Evolutionary conservation across 2,329 filamentous ascomycete species (phyloP), one percentile per base, ranked within the genome.

Genomic region (Xylariaceae sp.): DNA sequence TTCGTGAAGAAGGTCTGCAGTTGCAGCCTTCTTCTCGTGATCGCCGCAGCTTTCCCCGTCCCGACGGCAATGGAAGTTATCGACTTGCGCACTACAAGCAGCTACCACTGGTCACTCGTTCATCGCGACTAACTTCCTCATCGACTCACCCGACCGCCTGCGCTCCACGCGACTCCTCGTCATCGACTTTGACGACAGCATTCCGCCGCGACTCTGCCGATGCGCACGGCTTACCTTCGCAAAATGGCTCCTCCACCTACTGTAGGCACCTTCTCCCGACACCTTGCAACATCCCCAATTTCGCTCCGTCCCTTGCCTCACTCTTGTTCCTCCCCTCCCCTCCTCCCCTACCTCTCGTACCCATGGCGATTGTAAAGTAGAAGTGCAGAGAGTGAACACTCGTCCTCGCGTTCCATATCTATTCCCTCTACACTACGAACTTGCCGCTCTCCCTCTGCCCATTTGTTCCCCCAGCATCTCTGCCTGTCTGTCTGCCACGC

Each of bases 61-160:
- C 58, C 41, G 61, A 61, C 57, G 63, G 58, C 59, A 44, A 65
- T 65, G 63, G 63, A 61, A 61, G 59, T 48, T 55, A 53, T 49
- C 55, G 7, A 54, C 37, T 55, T 45, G 58, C 30, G 13, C 53
- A 41, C 52, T 59, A 30, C 23, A 30, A 30, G 23, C 23, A 57
- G 61, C 58, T 61, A 61, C 63, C 57, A 51, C 61, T 44, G 57
- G 63, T 61, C 58, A 58, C 56, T 55, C 37, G 53, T 54, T 41
- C 17, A 57, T 57, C 55, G 45, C 55, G 49, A 30, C 23, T 18
- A 55, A n/a, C 18, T 17, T 30, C 23, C 23, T 30, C 23, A 5
- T 30, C 23, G 23, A 30, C 23, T 30, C 23, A 30, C 5, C 23
- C 23, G 23, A 30, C 23, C 23, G 23, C 23, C 23, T 30, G 23